Conservation (phyloP, 1,284 basidiomycete genomes). For the Boletus holoroseus region DNA sequence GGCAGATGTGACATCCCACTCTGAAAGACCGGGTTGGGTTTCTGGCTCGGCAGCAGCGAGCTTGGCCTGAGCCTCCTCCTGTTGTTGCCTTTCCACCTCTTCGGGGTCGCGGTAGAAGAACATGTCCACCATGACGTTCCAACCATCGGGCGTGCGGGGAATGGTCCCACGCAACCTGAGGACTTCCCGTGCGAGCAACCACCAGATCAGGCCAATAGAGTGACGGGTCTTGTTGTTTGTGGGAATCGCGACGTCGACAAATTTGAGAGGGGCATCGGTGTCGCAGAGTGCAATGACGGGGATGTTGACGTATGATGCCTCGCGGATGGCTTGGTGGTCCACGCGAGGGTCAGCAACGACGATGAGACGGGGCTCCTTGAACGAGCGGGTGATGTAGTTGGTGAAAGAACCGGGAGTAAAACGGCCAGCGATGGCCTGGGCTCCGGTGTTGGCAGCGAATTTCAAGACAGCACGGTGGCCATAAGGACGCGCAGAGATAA, state of each 20-base stretch:
- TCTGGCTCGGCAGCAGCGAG: slow-evolving; percentile 57
- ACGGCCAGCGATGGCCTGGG: slow-evolving; percentile 96
- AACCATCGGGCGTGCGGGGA: slow-evolving; percentile 84
- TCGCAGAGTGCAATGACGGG: slow-evolving; percentile 98
- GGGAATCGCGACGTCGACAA: slow-evolving; percentile 97
- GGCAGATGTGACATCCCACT: slow-evolving; percentile 77
- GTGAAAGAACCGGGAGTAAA: slow-evolving; percentile 99
- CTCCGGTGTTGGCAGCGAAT: slow-evolving; percentile 96
- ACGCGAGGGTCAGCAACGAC: slow-evolving; percentile 98
- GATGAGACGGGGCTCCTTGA: slow-evolving; percentile 99
- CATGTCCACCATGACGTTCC: slow-evolving; percentile 99
- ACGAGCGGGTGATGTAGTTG: slow-evolving; percentile 99
- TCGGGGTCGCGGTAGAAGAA: slow-evolving; percentile 99
- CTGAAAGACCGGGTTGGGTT: slow-evolving; percentile 40
- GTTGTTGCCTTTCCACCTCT: slow-evolving; percentile 95
- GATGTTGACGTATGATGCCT: slow-evolving; percentile 99
- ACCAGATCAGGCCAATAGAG: slow-evolving; percentile 97
- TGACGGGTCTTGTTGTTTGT: slow-evolving; percentile 99
- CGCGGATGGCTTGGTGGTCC: slow-evolving; percentile 99
- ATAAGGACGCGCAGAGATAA: slow-evolving; percentile 97
- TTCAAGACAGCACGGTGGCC: slow-evolving; percentile 99
- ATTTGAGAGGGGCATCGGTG: slow-evolving; percentile 95
- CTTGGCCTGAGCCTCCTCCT: slow-evolving; percentile 86
- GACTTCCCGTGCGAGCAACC: slow-evolving; percentile 96
- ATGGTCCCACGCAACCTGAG: slow-evolving; percentile 92